These are phyloP conservation scores for Leccinum subtestaceum DNA, from an alignment of 768 basidiomycete species.

Conservation along the genomic window DNA sequence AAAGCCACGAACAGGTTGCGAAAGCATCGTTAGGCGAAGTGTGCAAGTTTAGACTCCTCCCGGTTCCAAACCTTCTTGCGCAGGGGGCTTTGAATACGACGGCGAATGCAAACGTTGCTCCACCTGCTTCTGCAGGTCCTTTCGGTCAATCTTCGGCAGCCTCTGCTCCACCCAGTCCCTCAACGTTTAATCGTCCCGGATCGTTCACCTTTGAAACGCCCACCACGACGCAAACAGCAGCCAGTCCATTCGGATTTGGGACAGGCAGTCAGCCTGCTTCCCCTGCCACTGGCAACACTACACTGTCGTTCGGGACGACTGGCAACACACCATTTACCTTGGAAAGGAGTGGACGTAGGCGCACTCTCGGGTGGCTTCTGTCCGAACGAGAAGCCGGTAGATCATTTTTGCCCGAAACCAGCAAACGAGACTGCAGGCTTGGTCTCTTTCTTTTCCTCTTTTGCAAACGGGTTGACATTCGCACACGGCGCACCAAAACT, in stretches of 20 bases:
- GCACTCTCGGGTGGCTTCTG: slow-evolving; percentile 40
- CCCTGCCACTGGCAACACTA: slow-evolving; percentile 44
- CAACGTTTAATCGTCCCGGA: slow-evolving; percentile 48
- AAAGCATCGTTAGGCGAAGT: too few relatives aligned
- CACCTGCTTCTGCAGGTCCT: slow-evolving; percentile 34
- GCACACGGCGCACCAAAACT: slow-evolving; percentile 30
- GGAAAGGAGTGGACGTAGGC: slow-evolving; percentile 41
- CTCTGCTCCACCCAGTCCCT: slow-evolving; percentile 58
- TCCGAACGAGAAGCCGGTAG: slow-evolving; percentile 47
- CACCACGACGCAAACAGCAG: slow-evolving; percentile 34
- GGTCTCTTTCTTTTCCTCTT: slow-evolving; percentile 46
- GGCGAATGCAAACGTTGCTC: slow-evolving; percentile 12
- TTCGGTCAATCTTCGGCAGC: slow-evolving; percentile 42
- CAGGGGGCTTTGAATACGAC: too few relatives aligned
- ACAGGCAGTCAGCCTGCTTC: slow-evolving; percentile 55
- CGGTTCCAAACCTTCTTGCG: too few relatives aligned
- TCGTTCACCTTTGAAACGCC: slow-evolving; percentile 48
- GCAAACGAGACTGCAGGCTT: slow-evolving; percentile 42
- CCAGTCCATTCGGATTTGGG: slow-evolving; percentile 49
- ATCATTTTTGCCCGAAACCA: slow-evolving; percentile 45
- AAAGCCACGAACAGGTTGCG: too few relatives aligned
- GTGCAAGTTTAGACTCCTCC: too few relatives aligned
- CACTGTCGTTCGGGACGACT: slow-evolving; percentile 30
- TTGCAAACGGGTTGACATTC: slow-evolving; percentile 47
- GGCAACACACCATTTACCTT: slow-evolving; percentile 36